phyloP scores from a whole-genome alignment of 2,329 filamentous ascomycete species.

The Penicillium decumbens region DNA sequence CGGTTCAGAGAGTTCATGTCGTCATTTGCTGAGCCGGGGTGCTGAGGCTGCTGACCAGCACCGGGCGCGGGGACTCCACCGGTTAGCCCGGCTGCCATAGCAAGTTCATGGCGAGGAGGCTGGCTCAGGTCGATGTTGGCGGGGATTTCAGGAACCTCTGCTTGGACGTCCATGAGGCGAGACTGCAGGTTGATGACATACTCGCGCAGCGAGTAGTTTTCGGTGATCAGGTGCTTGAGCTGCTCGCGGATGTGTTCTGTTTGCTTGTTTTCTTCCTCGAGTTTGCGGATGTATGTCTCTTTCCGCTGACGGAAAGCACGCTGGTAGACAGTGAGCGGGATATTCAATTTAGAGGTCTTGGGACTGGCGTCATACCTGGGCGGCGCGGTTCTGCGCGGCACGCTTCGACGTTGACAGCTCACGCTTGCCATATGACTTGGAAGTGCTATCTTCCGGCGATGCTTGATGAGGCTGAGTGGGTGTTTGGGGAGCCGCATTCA shows the following conservation, averaged over 20 bases:
- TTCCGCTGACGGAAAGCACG: conserved; percentile 96
- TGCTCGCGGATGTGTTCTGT: conserved; percentile 69
- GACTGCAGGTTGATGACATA: conserved; percentile 90
- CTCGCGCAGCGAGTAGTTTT: conserved; percentile 86
- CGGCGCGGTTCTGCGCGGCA: conserved; percentile 91
- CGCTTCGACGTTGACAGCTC: conserved; percentile 94
- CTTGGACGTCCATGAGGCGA: conserved; percentile 74
- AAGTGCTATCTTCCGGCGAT: conserved; percentile 48
- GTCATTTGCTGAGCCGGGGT: conserved; percentile 29
- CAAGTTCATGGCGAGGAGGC: conserved; percentile 41
- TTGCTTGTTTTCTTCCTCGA: conserved; percentile 88
- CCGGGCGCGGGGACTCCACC: conserved; percentile 22
- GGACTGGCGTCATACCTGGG: conserved; percentile 64
- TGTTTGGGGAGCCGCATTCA: conserved; percentile 39
- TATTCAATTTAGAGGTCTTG: too few species aligned
- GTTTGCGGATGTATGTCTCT: conserved; percentile 95
- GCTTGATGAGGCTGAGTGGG: conserved; percentile 27
- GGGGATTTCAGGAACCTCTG: conserved; percentile 79
- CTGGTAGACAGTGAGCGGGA: conserved; percentile 45
- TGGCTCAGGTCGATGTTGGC: conserved; percentile 68
- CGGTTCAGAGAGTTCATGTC: conserved; percentile 42
- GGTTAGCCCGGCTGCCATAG: conserved; percentile 26
- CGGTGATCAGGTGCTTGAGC: conserved; percentile 74
- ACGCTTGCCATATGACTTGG: conserved; percentile 70
- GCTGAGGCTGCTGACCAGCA: conserved; percentile 28